These are phyloP conservation scores for Paramecium sexaurelia DNA, from an alignment of 73 alveolate genomes.

Conservation along the genomic window DNA sequence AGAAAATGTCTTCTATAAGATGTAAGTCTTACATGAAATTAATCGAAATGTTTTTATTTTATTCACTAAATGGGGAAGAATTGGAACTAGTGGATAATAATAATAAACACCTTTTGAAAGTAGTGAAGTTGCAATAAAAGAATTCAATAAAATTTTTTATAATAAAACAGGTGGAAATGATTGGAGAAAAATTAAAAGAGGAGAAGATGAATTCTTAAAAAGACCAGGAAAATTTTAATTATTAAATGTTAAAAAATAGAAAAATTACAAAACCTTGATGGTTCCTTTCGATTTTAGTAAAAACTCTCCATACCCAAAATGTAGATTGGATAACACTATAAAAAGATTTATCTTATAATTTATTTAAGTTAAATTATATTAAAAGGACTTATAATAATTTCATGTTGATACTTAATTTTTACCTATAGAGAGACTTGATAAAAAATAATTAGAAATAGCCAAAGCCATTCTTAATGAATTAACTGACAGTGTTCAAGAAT, in stretches of 20 bases:
- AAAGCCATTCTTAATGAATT: slow-evolving; percentile 78
- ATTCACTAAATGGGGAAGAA: slow-evolving; percentile 98
- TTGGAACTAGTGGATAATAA: slow-evolving; percentile 96
- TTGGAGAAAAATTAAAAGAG: slow-evolving; percentile 7
- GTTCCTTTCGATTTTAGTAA: slow-evolving; percentile 36
- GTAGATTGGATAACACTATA: not conserved
- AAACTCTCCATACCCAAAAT: slow-evolving; percentile 20
- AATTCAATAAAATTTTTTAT: slow-evolving; percentile 88
- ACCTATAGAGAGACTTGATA: slow-evolving; percentile 32
- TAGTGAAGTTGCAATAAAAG: slow-evolving; percentile 88
- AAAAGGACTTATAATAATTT: not conserved
- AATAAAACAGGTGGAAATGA: slow-evolving; percentile 30
- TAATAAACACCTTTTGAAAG: slow-evolving; percentile 93
- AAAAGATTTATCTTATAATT: not conserved
- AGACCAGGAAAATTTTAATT: slow-evolving; percentile 8
- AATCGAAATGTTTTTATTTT: slow-evolving; percentile 93
- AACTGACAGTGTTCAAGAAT: slow-evolving; percentile 72
- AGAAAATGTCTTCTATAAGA: slow-evolving; percentile 94
- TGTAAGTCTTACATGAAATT: slow-evolving; percentile 93
- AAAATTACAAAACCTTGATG: not conserved
- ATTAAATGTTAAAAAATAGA: not conserved
- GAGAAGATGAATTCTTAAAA: not conserved
- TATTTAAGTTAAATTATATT: slow-evolving; percentile 1
- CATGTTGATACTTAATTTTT: slow-evolving; percentile 29
- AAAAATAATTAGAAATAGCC: slow-evolving; percentile 65